phyloP scores from a whole-genome alignment of 139 green algal genomes.

The Closterium sp. region DNA sequence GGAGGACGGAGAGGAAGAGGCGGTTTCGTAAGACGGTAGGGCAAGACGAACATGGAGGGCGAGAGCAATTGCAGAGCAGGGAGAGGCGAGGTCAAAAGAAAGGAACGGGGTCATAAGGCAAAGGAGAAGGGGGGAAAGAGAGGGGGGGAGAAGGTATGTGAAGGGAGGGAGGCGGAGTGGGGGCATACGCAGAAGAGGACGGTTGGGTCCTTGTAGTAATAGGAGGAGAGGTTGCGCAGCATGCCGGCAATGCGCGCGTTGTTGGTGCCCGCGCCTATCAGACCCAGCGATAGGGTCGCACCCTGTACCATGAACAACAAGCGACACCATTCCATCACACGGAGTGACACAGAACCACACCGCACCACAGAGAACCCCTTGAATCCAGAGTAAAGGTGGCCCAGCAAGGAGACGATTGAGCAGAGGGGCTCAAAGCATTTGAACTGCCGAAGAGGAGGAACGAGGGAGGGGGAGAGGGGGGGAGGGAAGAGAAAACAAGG shows the following conservation, averaged over 20 bases:
- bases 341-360: not conserved
- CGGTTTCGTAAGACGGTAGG: not conserved
- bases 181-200: constrained; percentile 78
- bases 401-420: not conserved
- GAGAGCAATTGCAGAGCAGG: not conserved
- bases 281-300: constrained; percentile 83
- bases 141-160: not conserved
- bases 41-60: not conserved
- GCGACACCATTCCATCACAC: not conserved
- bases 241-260: constrained; percentile 79
- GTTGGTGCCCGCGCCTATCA: constrained; percentile 96
- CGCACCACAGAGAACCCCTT: not conserved
- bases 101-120: not conserved
- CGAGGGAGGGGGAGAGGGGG: no score
- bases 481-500: no score
- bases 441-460: no score
- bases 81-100: no score
- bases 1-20: not conserved
- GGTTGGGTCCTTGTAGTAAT: constrained; percentile 97
- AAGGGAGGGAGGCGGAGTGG: not conserved
- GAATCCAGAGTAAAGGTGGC: no score
- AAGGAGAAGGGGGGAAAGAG: not conserved
- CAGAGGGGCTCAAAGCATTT: not conserved
- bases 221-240: constrained; percentile 72
- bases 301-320: constrained; percentile 52